These are phyloP conservation scores for Saturnispora silvae DNA, from an alignment of 805 yeast genomes.

Conservation along the genomic window DNA sequence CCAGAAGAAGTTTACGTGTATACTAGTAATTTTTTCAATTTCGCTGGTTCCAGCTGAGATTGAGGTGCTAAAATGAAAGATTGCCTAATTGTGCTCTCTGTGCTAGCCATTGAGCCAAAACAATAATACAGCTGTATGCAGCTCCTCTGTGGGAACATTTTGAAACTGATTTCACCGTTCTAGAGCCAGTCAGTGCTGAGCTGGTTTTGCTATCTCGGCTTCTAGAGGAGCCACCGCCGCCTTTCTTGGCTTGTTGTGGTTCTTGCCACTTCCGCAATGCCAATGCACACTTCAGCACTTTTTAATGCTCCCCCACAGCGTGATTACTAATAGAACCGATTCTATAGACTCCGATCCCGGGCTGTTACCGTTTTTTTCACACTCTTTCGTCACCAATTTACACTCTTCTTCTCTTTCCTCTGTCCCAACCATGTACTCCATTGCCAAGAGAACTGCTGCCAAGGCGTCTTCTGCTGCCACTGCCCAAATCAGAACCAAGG, in stretches of 20 bases:
- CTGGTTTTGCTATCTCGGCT: neutral
- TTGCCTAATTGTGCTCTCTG: no score
- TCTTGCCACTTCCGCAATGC: neutral
- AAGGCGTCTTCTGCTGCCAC: conserved; percentile 13
- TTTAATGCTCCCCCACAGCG: no score
- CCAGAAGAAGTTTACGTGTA: neutral
- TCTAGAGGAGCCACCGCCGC: neutral
- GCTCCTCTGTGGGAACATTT: no score
- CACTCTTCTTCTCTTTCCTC: neutral
- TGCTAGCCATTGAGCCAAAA: no score
- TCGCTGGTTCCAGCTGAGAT: no score
- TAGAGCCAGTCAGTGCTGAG: neutral
- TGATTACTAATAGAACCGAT: no score
- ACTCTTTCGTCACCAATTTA: neutral
- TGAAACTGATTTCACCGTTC: no score
- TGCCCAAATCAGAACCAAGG: conserved; percentile 43
- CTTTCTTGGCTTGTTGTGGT: neutral
- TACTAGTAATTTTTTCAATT: neutral
- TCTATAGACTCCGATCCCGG: neutral
- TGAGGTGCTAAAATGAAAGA: no score
- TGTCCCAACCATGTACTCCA: conserved; percentile 12
- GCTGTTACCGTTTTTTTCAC: no score
- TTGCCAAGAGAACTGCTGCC: conserved; percentile 18
- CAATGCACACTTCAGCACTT: no score
- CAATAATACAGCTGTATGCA: no score